phyloP scores from a whole-genome alignment of 2,329 filamentous ascomycete species.

The Clonostachys solani region DNA sequence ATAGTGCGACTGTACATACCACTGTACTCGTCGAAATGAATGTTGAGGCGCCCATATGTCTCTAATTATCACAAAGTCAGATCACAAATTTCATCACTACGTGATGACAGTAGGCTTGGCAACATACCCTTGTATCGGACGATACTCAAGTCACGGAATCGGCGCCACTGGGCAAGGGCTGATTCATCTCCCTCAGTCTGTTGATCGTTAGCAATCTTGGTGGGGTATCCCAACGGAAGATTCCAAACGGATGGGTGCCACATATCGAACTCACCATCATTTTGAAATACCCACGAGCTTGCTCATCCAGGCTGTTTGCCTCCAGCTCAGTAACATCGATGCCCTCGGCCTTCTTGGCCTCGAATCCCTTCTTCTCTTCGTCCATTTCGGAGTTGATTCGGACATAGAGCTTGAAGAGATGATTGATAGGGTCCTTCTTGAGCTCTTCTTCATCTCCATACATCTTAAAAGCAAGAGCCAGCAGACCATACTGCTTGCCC shows the following conservation, averaged over 20 bases:
- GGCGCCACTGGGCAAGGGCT: constrained; percentile 58
- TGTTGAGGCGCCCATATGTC: constrained; percentile 67
- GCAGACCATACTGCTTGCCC: constrained; percentile 72
- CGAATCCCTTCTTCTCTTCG: constrained; percentile 63
- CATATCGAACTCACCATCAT: constrained; percentile 40
- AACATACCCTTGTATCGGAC: constrained; percentile 48
- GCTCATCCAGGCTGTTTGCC: constrained; percentile 63
- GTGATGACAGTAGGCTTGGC: background rate
- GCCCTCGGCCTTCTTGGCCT: constrained; percentile 48
- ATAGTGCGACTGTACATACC: constrained; percentile 6
- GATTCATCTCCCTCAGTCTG: constrained; percentile 58
- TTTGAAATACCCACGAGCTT: constrained; percentile 69
- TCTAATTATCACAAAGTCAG: constrained; percentile 14
- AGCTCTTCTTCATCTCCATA: constrained; percentile 73
- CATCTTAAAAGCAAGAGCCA: constrained; percentile 70
- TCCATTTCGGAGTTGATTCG: constrained; percentile 66
- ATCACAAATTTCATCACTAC: background rate
- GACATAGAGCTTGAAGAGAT: constrained; percentile 79
- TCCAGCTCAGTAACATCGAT: constrained; percentile 43
- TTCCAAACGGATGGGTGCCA: background rate
- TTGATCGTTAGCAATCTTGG: background rate
- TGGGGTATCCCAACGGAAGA: background rate
- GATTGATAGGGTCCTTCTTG: constrained; percentile 70
- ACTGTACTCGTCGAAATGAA: constrained; percentile 64
- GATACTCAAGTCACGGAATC: constrained; percentile 65